A percentile compares a stretch with the other conserved stretches of the same genome.
These are phyloP conservation scores for Candida endomychidarum DNA, from an alignment of 805 yeast species.

Conservation along the genomic window DNA sequence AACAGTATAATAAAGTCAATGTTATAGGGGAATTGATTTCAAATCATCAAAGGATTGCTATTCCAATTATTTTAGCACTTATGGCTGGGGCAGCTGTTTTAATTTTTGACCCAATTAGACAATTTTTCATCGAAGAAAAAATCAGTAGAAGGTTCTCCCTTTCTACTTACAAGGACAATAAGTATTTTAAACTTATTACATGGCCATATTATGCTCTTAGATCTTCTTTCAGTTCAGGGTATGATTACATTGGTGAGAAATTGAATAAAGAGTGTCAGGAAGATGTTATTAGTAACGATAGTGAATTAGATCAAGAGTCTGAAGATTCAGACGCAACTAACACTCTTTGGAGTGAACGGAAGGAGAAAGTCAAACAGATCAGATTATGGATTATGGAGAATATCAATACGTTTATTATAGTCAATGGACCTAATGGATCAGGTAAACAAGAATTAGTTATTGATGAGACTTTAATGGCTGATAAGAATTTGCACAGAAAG, in stretches of 20 bases:
- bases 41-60: slow-evolving; percentile 77
- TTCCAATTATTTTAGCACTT: slow-evolving; percentile 77
- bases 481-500: slow-evolving; percentile 43
- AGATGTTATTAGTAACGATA: slow-evolving; percentile 18
- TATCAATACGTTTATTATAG: slow-evolving; percentile 83
- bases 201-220: slow-evolving; percentile 27
- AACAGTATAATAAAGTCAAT: slow-evolving; percentile 53
- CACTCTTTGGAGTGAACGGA: slow-evolving; percentile 69
- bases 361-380: slow-evolving; percentile 64
- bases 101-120: slow-evolving; percentile 91
- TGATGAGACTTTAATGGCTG: slow-evolving; percentile 59
- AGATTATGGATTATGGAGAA: slow-evolving; percentile 83
- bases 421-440: slow-evolving; percentile 93
- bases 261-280: slow-evolving; percentile 13
- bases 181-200: slow-evolving; percentile 25
- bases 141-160: slow-evolving; percentile 61
- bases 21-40: slow-evolving; percentile 56
- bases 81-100: slow-evolving; percentile 79
- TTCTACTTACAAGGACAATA: slow-evolving; percentile 42
- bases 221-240: slow-evolving; percentile 30
- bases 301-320: slow-evolving; percentile 15
- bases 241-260: slow-evolving; percentile 37
- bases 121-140: slow-evolving; percentile 71
- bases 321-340: slow-evolving; percentile 20
- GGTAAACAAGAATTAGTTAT: slow-evolving; percentile 83